These are phyloP conservation scores for Myriosclerotinia duriaeana DNA, from an alignment of 2,329 filamentous ascomycete species.

Conservation along the genomic window DNA sequence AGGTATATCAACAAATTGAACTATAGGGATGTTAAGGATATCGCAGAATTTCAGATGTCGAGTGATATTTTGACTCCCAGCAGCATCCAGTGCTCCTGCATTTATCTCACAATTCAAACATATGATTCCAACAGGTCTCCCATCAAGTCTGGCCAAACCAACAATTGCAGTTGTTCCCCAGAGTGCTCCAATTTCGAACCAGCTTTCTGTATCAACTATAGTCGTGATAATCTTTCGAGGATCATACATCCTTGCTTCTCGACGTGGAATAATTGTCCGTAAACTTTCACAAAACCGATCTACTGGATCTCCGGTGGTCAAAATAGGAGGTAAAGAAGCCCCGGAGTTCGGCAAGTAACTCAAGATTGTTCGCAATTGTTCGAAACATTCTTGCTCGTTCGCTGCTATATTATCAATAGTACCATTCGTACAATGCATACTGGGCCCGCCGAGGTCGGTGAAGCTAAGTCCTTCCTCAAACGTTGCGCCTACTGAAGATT, in stretches of 20 bases:
- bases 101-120: constrained; percentile 62
- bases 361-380: constrained; percentile 58
- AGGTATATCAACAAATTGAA: constrained; percentile 64
- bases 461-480: constrained; percentile 63
- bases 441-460: constrained; percentile 58
- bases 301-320: constrained; percentile 49
- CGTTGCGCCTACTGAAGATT: constrained; percentile 47
- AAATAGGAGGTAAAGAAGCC: constrained; percentile 52
- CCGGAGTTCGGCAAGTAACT: constrained; percentile 59
- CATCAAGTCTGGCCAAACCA: constrained; percentile 58
- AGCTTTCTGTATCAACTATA: constrained; percentile 55
- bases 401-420: constrained; percentile 64
- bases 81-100: constrained; percentile 59
- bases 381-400: constrained; percentile 60
- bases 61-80: constrained; percentile 60
- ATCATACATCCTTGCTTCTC: constrained; percentile 60
- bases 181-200: constrained; percentile 63
- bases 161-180: constrained; percentile 63
- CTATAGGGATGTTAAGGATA: constrained; percentile 62
- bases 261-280: constrained; percentile 56
- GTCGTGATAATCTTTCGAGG: constrained; percentile 56
- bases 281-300: constrained; percentile 51
- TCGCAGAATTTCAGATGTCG: constrained; percentile 63
- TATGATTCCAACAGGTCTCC: constrained; percentile 58
- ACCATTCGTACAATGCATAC: constrained; percentile 63